Conservation (phyloP, 805 yeast species). For the Vanderwaltozyma tropicalis region DNA sequence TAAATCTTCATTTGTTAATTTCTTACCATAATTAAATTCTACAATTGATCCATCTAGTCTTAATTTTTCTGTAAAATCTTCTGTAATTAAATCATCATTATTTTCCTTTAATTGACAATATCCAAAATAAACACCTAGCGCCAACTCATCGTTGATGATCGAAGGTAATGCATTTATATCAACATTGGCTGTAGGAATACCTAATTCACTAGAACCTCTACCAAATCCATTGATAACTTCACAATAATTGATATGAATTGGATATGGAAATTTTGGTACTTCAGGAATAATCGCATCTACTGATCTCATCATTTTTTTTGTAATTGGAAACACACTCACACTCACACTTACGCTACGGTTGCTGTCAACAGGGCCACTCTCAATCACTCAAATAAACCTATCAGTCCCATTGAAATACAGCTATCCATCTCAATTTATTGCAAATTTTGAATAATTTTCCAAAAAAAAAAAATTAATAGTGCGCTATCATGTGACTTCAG, state of each 20-base stretch:
- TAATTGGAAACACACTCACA: neutral
- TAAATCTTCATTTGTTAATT: slow-evolving; percentile 33
- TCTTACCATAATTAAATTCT: slow-evolving; percentile 51
- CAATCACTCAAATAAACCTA: too few relatives aligned
- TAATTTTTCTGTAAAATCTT: slow-evolving; percentile 1
- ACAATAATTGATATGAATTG: slow-evolving; percentile 37
- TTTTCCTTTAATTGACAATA: slow-evolving; percentile 37
- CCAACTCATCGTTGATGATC: slow-evolving; percentile 15
- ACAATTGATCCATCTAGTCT: slow-evolving; percentile 36
- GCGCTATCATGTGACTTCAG: too few relatives aligned
- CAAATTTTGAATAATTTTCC: neutral
- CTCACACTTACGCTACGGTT: neutral
- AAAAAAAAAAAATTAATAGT: too few relatives aligned
- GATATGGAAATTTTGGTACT: slow-evolving; percentile 37
- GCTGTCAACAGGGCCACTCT: too few relatives aligned
- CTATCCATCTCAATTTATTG: neutral
- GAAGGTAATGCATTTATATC: slow-evolving; percentile 43
- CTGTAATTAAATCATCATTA: slow-evolving; percentile 12
- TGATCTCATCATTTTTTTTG: neutral
- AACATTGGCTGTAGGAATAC: slow-evolving; percentile 92
- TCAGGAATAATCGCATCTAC: slow-evolving; percentile 30
- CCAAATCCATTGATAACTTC: slow-evolving; percentile 78
- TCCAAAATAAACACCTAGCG: slow-evolving; percentile 87
- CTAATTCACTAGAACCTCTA: slow-evolving; percentile 86
- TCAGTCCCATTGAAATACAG: too few relatives aligned